A percentile compares a stretch with the other conserved stretches of the same genome.
Evolutionary conservation across 2,329 filamentous ascomycete species (phyloP).

Genomic region (Pezicula carpinea): DNA sequence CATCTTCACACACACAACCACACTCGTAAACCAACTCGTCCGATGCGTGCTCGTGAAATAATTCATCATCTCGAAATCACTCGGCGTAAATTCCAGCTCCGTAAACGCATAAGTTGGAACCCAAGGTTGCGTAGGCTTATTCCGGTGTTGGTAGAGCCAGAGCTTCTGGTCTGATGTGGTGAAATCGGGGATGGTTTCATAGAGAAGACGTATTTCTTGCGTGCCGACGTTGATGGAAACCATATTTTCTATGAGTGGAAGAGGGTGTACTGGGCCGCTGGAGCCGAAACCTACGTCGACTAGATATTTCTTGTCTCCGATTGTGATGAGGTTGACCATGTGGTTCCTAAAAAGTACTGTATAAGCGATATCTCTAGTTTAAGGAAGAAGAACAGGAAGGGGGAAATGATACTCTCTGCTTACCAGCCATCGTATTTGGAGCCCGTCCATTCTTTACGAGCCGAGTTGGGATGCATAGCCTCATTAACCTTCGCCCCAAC

Average conservation of each 20-base stretch:
- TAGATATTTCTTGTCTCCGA: conserved; percentile 43
- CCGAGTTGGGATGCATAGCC: neutral
- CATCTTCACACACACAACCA: conserved; percentile 51
- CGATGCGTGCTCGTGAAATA: conserved; percentile 44
- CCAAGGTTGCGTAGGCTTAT: conserved; percentile 45
- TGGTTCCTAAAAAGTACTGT: conserved; percentile 38
- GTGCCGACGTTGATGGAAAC: conserved; percentile 39
- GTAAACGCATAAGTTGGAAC: conserved; percentile 54
- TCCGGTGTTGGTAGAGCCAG: conserved; percentile 59
- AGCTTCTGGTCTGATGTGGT: conserved; percentile 36
- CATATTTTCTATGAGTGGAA: conserved; percentile 43
- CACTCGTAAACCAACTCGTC: conserved; percentile 48
- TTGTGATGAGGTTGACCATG: conserved; percentile 53
- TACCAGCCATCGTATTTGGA: conserved; percentile 2
- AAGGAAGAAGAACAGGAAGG: too few species aligned
- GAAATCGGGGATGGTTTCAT: conserved; percentile 41
- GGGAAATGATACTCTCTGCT: too few species aligned
- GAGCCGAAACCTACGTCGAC: conserved; percentile 61
- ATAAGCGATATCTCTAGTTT: too few species aligned
- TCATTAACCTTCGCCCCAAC: conserved; percentile 44
- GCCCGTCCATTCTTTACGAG: conserved; percentile 1
- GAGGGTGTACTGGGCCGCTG: conserved; percentile 50
- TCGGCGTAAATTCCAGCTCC: conserved; percentile 55
- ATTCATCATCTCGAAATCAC: conserved; percentile 58
- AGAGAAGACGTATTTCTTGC: conserved; percentile 48